Conservation (phyloP, 371 early-diverging fungal species). For the Dinochytrium kinnereticum region DNA sequence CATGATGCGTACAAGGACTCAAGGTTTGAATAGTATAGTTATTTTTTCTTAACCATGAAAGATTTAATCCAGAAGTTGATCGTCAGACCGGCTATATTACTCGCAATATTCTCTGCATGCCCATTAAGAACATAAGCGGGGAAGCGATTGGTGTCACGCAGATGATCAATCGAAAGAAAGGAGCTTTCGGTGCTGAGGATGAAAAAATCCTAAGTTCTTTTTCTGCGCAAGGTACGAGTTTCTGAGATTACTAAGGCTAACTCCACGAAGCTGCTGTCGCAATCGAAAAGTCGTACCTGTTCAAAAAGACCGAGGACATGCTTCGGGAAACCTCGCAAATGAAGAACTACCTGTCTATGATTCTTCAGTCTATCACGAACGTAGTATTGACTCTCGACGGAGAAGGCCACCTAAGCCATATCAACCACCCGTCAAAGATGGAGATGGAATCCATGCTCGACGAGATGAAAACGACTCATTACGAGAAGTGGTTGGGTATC, state of each 20-base stretch:
- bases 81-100: conserved; percentile 52
- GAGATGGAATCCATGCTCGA: conserved; percentile 25
- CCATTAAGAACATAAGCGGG: conserved; percentile 51
- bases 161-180: conserved; percentile 51
- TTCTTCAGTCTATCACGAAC: conserved; percentile 52
- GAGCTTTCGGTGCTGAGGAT: conserved; percentile 46
- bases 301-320: conserved; percentile 48
- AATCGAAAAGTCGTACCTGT: conserved; percentile 53
- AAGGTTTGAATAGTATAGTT: too few species aligned
- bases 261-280: conserved; percentile 50
- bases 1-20: conserved; percentile 52
- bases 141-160: conserved; percentile 52
- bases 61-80: conserved; percentile 54
- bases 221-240: conserved; percentile 49
- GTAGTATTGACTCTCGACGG: conserved; percentile 51
- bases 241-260: not conserved
- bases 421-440: conserved; percentile 41
- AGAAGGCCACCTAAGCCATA: conserved; percentile 35
- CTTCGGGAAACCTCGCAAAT: conserved; percentile 36
- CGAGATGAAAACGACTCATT: conserved; percentile 22
- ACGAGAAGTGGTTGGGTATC: conserved; percentile 34
- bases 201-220: conserved; percentile 52
- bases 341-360: conserved; percentile 48
- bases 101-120: conserved; percentile 53
- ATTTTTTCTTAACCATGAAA: too few species aligned